These are phyloP conservation scores for Phytopythium helicoides DNA, from an alignment of 352 stramenopile genomes.

Conservation along the genomic window DNA sequence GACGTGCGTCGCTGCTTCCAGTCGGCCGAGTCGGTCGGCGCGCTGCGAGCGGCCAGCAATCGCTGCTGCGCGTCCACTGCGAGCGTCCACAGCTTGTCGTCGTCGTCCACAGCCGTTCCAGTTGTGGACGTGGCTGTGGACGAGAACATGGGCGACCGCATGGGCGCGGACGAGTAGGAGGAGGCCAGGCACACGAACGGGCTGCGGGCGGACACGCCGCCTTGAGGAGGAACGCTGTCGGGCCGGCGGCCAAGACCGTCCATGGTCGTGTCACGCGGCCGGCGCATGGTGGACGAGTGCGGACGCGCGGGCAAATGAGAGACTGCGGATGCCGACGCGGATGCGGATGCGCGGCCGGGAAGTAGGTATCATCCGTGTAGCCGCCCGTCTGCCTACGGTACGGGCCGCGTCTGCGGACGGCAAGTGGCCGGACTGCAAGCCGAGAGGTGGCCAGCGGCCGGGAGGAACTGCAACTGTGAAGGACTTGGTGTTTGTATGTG, in stretches of 20 bases:
- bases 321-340: not conserved
- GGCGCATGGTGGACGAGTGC: not conserved
- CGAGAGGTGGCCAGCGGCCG: too few relatives aligned
- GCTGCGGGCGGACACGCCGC: conserved; percentile 18
- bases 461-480: too few relatives aligned
- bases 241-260: not conserved
- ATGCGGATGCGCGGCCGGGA: not conserved
- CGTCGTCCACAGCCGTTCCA: conserved; percentile 7
- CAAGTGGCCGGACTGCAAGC: too few relatives aligned
- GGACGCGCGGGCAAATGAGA: too few relatives aligned
- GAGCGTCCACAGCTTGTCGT: conserved; percentile 22
- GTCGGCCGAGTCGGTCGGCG: conserved; percentile 6
- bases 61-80: conserved; percentile 11
- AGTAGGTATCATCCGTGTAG: too few relatives aligned
- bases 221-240: not conserved
- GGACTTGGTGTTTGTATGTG: too few relatives aligned
- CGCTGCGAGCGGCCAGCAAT: conserved; percentile 12
- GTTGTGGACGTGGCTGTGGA: not conserved
- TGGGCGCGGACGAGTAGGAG: not conserved
- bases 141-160: conserved; percentile 14
- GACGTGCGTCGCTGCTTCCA: conserved; percentile 28
- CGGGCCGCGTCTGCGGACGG: too few relatives aligned
- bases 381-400: too few relatives aligned
- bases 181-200: conserved; percentile 20
- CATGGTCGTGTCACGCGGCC: not conserved